Conservation (phyloP, 108 stramenopile species). For the Pseudonitzschia delicatissima region DNA sequence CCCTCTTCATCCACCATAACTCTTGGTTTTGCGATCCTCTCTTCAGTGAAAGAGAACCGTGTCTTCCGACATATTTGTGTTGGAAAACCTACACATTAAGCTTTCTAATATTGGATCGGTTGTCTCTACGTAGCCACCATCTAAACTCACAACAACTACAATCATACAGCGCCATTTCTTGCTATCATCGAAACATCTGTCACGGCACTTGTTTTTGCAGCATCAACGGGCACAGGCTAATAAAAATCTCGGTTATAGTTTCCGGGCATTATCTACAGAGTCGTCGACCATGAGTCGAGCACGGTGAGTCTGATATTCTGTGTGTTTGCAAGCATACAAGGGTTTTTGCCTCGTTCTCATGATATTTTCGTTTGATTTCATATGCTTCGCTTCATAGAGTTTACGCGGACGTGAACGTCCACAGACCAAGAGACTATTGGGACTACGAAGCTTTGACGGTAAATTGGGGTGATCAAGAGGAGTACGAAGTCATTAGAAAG, state of each 20-base stretch:
- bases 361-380: not conserved
- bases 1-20: too few relatives aligned
- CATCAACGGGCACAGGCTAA: not conserved
- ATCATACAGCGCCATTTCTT: conserved; percentile 5
- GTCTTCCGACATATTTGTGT: too few relatives aligned
- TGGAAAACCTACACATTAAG: too few relatives aligned
- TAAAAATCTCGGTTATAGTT: not conserved
- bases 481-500: conserved; percentile 98
- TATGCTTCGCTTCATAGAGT: conserved; percentile 57
- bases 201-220: not conserved
- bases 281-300: conserved; percentile 44
- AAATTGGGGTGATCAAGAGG: conserved; percentile 99
- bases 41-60: too few relatives aligned
- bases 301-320: conserved; percentile 22
- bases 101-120: too few relatives aligned
- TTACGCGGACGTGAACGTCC: conserved; percentile 98
- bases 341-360: not conserved
- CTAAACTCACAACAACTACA: not conserved
- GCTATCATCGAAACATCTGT: conserved; percentile 6
- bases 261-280: not conserved
- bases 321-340: not conserved
- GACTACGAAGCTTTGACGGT: conserved; percentile 98
- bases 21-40: too few relatives aligned
- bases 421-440: conserved; percentile 98
- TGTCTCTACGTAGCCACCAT: not conserved